phyloP scores from a whole-genome alignment of 2,329 filamentous ascomycete species.

The Phaeomoniella chlamydospora region DNA sequence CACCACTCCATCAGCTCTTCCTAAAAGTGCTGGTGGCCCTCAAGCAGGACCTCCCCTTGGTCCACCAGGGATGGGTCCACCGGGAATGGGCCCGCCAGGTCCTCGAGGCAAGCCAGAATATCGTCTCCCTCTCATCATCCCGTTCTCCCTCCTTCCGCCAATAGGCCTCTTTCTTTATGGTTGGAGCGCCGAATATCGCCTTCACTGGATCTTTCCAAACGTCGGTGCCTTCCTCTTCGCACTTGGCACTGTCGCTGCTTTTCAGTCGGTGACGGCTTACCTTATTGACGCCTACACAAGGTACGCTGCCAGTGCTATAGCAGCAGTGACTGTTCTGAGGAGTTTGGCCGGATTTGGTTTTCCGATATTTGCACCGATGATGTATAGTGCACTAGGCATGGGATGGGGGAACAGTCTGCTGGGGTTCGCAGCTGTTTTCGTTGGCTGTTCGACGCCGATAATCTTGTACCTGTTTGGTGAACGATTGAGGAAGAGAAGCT shows the following conservation, averaged over 20 bases:
- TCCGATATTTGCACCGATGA: slow-evolving; percentile 31
- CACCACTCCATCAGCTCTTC: not conserved
- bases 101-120: slow-evolving; percentile 32
- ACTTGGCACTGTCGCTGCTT: slow-evolving; percentile 16
- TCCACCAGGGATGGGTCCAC: not conserved
- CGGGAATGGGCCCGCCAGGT: not conserved
- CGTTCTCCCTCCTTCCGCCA: slow-evolving; percentile 32
- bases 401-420: slow-evolving; percentile 31
- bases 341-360: slow-evolving; percentile 35
- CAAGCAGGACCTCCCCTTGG: not conserved
- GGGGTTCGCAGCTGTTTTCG: slow-evolving; percentile 22
- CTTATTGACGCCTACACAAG: slow-evolving; percentile 26
- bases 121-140: slow-evolving; percentile 39
- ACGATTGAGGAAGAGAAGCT: slow-evolving; percentile 19
- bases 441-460: slow-evolving; percentile 26
- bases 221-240: slow-evolving; percentile 29
- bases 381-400: slow-evolving; percentile 21
- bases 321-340: slow-evolving; percentile 29
- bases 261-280: slow-evolving; percentile 18
- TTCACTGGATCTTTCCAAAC: slow-evolving; percentile 33
- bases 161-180: slow-evolving; percentile 35
- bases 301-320: slow-evolving; percentile 32
- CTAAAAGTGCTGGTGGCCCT: not conserved
- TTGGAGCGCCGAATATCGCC: slow-evolving; percentile 28
- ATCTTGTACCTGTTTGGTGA: slow-evolving; percentile 32